phyloP scores from a whole-genome alignment of 345 rosid species.

The Corymbia maculata region DNA sequence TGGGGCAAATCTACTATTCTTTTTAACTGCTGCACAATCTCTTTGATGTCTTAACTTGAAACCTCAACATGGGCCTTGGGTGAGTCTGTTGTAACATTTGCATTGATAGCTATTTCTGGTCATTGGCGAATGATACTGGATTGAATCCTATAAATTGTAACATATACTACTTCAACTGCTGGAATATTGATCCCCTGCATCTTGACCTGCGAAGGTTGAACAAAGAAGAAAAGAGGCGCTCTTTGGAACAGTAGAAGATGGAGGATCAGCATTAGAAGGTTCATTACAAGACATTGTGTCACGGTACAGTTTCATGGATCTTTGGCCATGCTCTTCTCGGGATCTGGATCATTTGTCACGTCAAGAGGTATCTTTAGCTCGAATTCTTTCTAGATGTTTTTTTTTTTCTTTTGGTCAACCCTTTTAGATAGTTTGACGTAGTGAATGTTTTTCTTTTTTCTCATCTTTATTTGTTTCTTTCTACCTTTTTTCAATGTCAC shows the following conservation, averaged over 20 bases:
- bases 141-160: neutral
- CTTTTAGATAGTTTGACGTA: neutral
- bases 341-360: slow-evolving; percentile 82
- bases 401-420: too few relatives aligned
- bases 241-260: slow-evolving; percentile 61
- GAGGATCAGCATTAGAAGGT: slow-evolving; percentile 40
- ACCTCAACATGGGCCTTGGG: neutral
- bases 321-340: slow-evolving; percentile 80
- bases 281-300: slow-evolving; percentile 76
- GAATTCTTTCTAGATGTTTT: neutral
- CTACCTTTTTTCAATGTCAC: neutral
- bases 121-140: neutral
- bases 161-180: neutral
- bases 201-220: slow-evolving; percentile 49
- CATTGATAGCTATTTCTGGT: neutral
- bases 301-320: slow-evolving; percentile 90
- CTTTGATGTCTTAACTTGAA: neutral
- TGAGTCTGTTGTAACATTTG: neutral
- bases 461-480: neutral
- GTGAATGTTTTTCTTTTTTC: neutral
- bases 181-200: neutral
- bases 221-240: slow-evolving; percentile 95
- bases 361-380: slow-evolving; percentile 63
- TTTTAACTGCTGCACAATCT: neutral
- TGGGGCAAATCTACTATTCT: neutral